phyloP scores from a whole-genome alignment of 176 grass and related monocot genomes.

The Aegilops tauschii region DNA sequence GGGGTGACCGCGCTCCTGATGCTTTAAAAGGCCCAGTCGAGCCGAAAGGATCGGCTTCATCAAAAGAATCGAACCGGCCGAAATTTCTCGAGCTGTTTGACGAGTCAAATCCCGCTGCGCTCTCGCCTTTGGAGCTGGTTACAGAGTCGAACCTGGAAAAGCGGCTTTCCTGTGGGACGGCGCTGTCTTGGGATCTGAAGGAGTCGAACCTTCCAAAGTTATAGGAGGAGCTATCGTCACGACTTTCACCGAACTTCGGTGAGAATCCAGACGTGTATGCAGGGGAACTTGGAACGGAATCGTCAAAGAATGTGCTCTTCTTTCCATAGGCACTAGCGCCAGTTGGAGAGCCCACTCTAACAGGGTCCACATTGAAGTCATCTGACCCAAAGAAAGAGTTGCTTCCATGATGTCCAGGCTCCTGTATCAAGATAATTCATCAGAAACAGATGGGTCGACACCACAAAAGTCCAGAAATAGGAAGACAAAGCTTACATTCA shows the following conservation, averaged over 20 bases:
- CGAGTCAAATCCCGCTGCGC: constrained; percentile 55
- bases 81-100: constrained; percentile 56
- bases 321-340: constrained; percentile 54
- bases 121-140: constrained; percentile 54
- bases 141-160: constrained; percentile 85
- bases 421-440: constrained; percentile 56
- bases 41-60: constrained; percentile 90
- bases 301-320: constrained; percentile 86
- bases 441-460: neutral
- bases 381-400: constrained; percentile 85
- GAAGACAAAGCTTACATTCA: constrained; percentile 45
- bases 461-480: constrained; percentile 12
- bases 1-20: constrained; percentile 57
- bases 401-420: constrained; percentile 44
- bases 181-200: constrained; percentile 76
- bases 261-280: constrained; percentile 75
- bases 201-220: constrained; percentile 86
- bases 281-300: constrained; percentile 93
- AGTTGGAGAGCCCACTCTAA: constrained; percentile 55
- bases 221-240: constrained; percentile 47
- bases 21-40: constrained; percentile 89
- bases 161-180: constrained; percentile 55
- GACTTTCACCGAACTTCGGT: constrained; percentile 62
- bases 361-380: constrained; percentile 53
- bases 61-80: constrained; percentile 92